Base-by-base conservation (phyloP, 257 asterid genomes). In the Solanum piurae region DNA sequence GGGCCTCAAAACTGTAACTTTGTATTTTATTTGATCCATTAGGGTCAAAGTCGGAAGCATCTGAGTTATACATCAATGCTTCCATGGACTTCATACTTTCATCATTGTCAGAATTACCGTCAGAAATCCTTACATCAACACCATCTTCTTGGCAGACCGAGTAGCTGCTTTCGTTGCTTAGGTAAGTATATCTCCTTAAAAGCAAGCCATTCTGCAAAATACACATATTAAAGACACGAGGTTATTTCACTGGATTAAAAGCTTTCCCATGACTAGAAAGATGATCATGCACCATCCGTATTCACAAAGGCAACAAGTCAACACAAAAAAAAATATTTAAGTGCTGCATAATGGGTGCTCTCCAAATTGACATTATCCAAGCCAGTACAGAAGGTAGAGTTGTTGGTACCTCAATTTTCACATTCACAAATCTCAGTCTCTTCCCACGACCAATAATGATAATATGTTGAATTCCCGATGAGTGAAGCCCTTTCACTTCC, bases 1-100 rank as follows among this genome's bases (percentile, higher is more conserved):
- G 99, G 86, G 96, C 96, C 92, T 97, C 99, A 89, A 96, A 96
- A 90, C 98, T 97, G 89, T 95, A 93, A 93, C 98, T 95, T 87
- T 93, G 96, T 88, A 89, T 77, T 88, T 90, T 88, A 90, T 86
- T 87, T 88, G 95, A 87, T 91, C 92, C 98, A 87, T 58, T 83
- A 73, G 91, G 92, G 89, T 87, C 93, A 89, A 90, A 75, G 66
- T 88, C 92, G 29, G 97, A 92, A 89, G 92, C 87, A 90, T 87
- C 89, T 86, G 94, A 88, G 77, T 88, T 85, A 86, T 87, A 89
- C 62, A 93, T 88, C 66, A 80, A 79, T 74, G 89, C 95, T 71
- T 93, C 96, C 89, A 90, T 71, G 66, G 88, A 88, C 90, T 90
- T 93, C 23, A 90, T 87, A 89, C 87, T 87, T 66, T n/a, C 80